Conservation (phyloP, 345 rosid species). For the Arabidopsis suecica region DNA sequence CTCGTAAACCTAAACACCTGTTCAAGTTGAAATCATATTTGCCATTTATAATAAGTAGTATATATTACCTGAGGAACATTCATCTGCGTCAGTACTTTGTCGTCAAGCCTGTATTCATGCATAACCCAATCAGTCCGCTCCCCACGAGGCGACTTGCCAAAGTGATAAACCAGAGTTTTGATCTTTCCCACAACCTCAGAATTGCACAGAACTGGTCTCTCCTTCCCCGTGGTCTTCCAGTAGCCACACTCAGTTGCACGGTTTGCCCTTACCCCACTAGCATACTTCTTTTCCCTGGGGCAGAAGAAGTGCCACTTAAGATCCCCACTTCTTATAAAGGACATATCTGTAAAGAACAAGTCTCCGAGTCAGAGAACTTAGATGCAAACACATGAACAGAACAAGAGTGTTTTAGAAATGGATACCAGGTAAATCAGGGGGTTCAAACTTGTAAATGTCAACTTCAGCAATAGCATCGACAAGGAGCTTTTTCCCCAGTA, state of each 20-base stretch:
- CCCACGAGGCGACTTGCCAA: conserved; percentile 59
- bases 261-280: conserved; percentile 55
- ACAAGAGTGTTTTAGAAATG: neutral
- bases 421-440: conserved; percentile 66
- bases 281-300: conserved; percentile 68
- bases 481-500: conserved; percentile 53
- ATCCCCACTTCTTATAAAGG: conserved; percentile 56
- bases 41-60: neutral
- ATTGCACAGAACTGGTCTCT: conserved; percentile 54
- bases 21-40: neutral
- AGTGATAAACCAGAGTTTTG: conserved; percentile 70
- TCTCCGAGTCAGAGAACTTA: neutral
- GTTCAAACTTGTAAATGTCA: conserved; percentile 69
- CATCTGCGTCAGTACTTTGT: conserved; percentile 45
- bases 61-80: conserved; percentile 48
- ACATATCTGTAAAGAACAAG: conserved; percentile 41
- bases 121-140: conserved; percentile 87
- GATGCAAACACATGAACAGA: neutral
- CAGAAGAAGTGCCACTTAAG: conserved; percentile 89
- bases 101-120: conserved; percentile 76
- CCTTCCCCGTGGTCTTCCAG: conserved; percentile 90
- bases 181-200: conserved; percentile 61
- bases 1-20: neutral
- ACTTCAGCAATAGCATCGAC: conserved; percentile 62
- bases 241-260: conserved; percentile 68